Conservation (phyloP, 139 green algal species). For the Dunaliella sp. region DNA sequence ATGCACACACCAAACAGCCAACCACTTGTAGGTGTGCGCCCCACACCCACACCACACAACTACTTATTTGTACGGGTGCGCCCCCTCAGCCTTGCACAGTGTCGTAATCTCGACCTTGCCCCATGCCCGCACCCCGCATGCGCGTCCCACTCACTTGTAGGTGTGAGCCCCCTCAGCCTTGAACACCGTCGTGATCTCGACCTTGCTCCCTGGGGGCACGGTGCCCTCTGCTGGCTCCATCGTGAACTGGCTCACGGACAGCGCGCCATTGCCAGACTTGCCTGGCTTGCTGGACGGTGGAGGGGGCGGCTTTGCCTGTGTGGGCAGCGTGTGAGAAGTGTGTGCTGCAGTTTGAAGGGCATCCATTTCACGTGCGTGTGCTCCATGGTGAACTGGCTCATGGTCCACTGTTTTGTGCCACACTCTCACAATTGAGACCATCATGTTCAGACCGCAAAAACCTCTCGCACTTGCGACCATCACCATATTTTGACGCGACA, state of each 20-base stretch:
- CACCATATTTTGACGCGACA: too few species aligned
- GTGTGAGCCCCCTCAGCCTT: conserved; percentile 34
- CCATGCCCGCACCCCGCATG: conserved; percentile 56
- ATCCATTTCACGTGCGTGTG: too few species aligned
- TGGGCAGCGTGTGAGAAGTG: too few species aligned
- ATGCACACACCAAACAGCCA: too few species aligned
- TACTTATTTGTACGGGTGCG: neutral
- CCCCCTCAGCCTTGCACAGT: conserved; percentile 57
- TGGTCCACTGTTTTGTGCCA: too few species aligned
- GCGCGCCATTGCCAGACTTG: conserved; percentile 6
- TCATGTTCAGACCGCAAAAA: too few species aligned
- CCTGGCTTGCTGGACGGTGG: neutral
- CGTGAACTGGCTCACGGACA: conserved; percentile 61
- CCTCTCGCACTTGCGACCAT: too few species aligned
- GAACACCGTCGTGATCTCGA: conserved; percentile 66
- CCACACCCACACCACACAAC: too few species aligned
- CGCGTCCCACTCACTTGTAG: neutral
- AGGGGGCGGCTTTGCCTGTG: neutral
- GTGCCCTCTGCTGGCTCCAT: conserved; percentile 48
- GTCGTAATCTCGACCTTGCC: conserved; percentile 49
- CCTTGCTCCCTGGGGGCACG: conserved; percentile 44
- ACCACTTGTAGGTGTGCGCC: too few species aligned
- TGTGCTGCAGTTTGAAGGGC: too few species aligned
- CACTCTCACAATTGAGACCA: too few species aligned
- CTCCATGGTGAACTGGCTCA: too few species aligned